A percentile compares a stretch with the other conserved stretches of the same genome.
phyloP scores from a whole-genome alignment of 2,329 filamentous ascomycete species.

The Penicillium sp. region DNA sequence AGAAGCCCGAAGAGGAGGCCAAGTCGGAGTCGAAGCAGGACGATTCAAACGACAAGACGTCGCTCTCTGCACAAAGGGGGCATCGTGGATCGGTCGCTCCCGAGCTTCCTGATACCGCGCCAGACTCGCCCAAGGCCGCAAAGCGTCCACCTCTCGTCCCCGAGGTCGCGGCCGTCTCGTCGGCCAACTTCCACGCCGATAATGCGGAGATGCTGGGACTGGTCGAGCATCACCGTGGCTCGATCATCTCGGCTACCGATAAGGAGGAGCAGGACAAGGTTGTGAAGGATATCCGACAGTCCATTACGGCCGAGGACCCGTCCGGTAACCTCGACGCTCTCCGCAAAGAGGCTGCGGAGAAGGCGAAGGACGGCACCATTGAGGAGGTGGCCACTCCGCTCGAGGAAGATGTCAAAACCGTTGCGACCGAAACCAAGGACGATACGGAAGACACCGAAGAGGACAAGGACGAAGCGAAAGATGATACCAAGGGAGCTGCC shows the following conservation, averaged over 20 bases:
- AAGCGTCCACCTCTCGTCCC: slow-evolving; percentile 35
- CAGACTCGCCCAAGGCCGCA: slow-evolving; percentile 16
- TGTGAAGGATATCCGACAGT: slow-evolving; percentile 38
- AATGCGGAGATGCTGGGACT: slow-evolving; percentile 36
- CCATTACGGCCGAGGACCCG: slow-evolving; percentile 31
- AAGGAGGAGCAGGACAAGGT: slow-evolving; percentile 36
- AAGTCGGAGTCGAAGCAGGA: slow-evolving; percentile 16
- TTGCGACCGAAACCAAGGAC: slow-evolving; percentile 9
- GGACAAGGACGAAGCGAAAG: no score
- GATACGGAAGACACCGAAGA: slow-evolving; percentile 7
- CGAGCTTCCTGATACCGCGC: slow-evolving; percentile 26
- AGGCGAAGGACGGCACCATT: slow-evolving; percentile 24
- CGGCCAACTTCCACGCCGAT: slow-evolving; percentile 39
- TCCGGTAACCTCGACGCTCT: slow-evolving; percentile 29
- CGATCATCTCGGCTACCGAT: slow-evolving; percentile 35
- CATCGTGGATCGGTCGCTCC: slow-evolving; percentile 33
- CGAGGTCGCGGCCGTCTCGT: slow-evolving; percentile 38
- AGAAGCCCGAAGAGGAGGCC: slow-evolving; percentile 11
- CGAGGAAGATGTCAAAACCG: background rate
- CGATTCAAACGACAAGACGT: slow-evolving; percentile 14
- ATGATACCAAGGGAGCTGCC: no score
- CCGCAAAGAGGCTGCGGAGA: slow-evolving; percentile 29
- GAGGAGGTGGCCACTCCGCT: slow-evolving; percentile 16
- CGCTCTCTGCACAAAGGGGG: slow-evolving; percentile 5
- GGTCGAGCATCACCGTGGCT: slow-evolving; percentile 40